A percentile compares a stretch with the other conserved stretches of the same genome.
phyloP scores from a whole-genome alignment of 495 filamentous ascomycete species.

The Xylaria bambusicola region DNA sequence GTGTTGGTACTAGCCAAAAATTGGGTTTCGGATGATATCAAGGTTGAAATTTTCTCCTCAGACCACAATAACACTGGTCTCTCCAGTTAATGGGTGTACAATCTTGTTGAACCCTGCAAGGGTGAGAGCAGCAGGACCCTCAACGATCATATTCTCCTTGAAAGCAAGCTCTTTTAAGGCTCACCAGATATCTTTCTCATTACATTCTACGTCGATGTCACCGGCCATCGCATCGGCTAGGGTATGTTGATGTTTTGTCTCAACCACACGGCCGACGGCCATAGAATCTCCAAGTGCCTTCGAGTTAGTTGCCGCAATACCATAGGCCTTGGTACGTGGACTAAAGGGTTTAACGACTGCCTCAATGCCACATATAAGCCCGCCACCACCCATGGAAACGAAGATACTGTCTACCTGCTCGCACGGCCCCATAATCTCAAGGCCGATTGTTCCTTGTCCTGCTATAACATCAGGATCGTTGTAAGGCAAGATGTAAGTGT shows the following conservation, averaged over 20 bases:
- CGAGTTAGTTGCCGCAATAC: not conserved
- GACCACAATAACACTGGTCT: not conserved
- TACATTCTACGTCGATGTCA: not conserved
- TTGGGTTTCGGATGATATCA: not conserved
- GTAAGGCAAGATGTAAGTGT: not conserved
- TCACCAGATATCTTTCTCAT: not conserved
- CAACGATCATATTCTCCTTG: not conserved
- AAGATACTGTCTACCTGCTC: not conserved
- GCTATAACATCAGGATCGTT: not conserved
- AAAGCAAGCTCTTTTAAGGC: not conserved
- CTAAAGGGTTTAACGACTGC: not conserved
- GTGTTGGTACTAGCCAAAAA: not conserved
- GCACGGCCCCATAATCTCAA: not conserved
- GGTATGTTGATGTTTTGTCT: not conserved
- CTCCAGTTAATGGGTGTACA: not conserved
- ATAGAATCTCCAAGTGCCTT: not conserved
- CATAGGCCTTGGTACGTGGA: not conserved
- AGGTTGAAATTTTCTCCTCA: not conserved
- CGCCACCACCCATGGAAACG: not conserved
- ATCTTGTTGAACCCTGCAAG: not conserved
- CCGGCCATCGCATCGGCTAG: not conserved
- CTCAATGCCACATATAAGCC: not conserved
- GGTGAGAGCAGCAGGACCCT: not conserved
- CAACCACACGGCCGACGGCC: not conserved
- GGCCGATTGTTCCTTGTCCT: conserved; percentile 2